phyloP scores from a whole-genome alignment of 2,329 filamentous ascomycete species.

The Paecilomyces formosus region DNA sequence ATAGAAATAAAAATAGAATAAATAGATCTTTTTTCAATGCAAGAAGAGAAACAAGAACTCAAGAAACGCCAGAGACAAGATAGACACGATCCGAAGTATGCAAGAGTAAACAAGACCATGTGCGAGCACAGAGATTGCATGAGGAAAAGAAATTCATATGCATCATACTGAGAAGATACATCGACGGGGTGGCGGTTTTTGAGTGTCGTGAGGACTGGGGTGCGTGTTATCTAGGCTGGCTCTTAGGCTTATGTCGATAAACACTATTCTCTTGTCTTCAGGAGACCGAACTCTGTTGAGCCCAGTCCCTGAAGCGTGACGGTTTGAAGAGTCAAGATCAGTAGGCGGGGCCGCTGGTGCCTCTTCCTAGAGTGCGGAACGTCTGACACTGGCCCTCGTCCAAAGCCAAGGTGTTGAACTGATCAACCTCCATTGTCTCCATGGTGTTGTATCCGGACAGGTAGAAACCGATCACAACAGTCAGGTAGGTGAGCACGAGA shows the following conservation, averaged over 20 bases:
- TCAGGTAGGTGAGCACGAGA: conserved; percentile 82
- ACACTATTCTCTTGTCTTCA: too few species aligned
- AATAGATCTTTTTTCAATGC: background rate
- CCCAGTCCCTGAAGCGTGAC: too few species aligned
- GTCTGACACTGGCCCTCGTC: conserved; percentile 22
- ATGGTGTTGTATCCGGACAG: conserved; percentile 61
- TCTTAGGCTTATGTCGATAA: too few species aligned
- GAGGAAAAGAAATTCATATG: background rate
- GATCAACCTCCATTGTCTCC: conserved; percentile 40
- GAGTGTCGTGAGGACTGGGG: too few species aligned
- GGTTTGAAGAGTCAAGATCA: background rate
- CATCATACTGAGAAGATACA: background rate
- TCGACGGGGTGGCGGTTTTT: background rate
- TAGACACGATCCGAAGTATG: background rate
- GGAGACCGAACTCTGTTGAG: background rate
- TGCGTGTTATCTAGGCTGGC: background rate
- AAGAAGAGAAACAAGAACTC: background rate
- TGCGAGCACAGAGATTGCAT: background rate
- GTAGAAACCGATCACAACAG: conserved; percentile 87
- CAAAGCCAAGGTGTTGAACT: conserved; percentile 40
- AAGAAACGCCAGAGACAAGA: background rate
- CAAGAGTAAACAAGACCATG: background rate
- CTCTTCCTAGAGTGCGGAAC: conserved; percentile 36
- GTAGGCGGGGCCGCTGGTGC: background rate
- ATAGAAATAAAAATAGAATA: too few species aligned